A percentile compares a stretch with the other conserved stretches of the same genome.
phyloP scores from a whole-genome alignment of 352 stramenopile genomes.

The Plasmopara viticola region DNA sequence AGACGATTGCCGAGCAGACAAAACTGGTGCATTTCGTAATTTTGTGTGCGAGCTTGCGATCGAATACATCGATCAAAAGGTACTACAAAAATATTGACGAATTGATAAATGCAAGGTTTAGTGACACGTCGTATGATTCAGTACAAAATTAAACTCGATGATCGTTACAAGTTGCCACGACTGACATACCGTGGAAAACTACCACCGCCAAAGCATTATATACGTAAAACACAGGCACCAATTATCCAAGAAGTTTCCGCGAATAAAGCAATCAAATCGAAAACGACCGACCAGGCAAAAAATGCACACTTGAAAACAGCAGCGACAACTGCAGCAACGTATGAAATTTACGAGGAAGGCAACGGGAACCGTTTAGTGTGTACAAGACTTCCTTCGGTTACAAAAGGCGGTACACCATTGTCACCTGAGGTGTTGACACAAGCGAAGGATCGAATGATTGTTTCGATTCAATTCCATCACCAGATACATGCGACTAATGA shows the following conservation, averaged over 20 bases:
- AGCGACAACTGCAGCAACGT: conserved; percentile 30
- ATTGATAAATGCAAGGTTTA: background rate
- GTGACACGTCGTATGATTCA: conserved; percentile 12
- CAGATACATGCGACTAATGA: conserved; percentile 23
- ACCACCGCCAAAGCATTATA: conserved; percentile 72
- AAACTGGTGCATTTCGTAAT: conserved; percentile 63
- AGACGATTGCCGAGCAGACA: conserved; percentile 55
- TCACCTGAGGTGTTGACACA: conserved; percentile 36
- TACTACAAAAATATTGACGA: conserved; percentile 7
- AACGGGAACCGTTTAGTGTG: conserved; percentile 17
- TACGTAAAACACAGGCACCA: conserved; percentile 59
- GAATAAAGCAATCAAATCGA: conserved; percentile 4
- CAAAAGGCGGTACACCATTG: conserved; percentile 33
- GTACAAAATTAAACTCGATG: conserved; percentile 75
- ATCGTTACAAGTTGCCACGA: conserved; percentile 70
- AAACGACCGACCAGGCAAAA: conserved; percentile 9
- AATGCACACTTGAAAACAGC: conserved; percentile 4
- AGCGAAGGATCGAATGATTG: conserved; percentile 27
- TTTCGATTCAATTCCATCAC: conserved; percentile 37
- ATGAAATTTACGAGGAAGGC: conserved; percentile 39
- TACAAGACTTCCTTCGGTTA: conserved; percentile 25
- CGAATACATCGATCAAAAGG: conserved; percentile 80
- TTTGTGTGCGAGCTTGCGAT: conserved; percentile 80
- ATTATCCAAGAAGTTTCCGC: conserved; percentile 63
- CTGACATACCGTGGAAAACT: conserved; percentile 58